Conservation (phyloP, 2,329 filamentous ascomycete genomes). For the Ambrosiella beaveri region DNA sequence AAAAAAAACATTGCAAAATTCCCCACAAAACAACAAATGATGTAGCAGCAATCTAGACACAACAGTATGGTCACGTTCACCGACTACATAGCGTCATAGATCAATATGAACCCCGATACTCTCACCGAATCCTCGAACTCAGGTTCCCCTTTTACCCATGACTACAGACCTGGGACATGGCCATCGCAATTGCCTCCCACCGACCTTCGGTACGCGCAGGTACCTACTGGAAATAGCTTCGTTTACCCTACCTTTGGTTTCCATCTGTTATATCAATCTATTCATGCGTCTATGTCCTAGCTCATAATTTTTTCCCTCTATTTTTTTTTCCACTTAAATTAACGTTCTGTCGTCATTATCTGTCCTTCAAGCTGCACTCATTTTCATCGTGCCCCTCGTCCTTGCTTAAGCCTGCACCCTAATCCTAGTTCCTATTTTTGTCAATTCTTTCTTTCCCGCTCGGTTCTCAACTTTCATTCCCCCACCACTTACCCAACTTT, state of each 20-base stretch:
- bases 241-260: neutral
- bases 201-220: neutral
- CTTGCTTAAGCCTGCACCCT: neutral
- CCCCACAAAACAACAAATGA: neutral
- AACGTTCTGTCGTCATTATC: neutral
- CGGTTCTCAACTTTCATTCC: slow-evolving; percentile 4
- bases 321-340: neutral
- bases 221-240: neutral
- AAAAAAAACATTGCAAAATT: neutral
- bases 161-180: neutral
- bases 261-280: neutral
- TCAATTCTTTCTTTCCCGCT: slow-evolving; percentile 3
- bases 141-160: neutral
- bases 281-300: neutral
- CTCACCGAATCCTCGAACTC: neutral
- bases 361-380: neutral
- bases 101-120: neutral
- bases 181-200: neutral
- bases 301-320: neutral
- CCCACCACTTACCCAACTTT: neutral
- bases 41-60: neutral
- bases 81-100: neutral
- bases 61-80: neutral
- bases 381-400: neutral
- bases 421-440: neutral